Evolutionary conservation across 345 rosid species (phyloP).

Genomic region (Abelmoschus esculentus): DNA sequence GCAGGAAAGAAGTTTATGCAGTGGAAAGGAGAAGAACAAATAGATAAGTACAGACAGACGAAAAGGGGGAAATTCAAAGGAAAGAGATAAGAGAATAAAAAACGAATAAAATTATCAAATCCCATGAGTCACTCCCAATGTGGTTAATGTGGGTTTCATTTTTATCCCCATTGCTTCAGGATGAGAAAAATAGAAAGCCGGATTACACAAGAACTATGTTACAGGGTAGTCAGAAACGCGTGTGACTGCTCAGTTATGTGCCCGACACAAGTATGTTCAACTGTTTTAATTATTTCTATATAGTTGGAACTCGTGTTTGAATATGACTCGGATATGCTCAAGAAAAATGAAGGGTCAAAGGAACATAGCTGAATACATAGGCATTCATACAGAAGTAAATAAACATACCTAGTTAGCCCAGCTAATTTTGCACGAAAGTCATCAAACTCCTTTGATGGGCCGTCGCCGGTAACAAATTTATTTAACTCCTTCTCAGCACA

Average conservation of each 20-base stretch:
- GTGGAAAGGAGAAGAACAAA: background rate
- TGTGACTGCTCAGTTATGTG: background rate
- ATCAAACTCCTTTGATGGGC: slow-evolving; percentile 56
- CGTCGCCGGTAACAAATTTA: slow-evolving; percentile 45
- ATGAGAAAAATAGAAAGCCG: background rate
- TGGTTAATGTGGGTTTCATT: background rate
- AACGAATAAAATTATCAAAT: background rate
- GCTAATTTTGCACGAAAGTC: slow-evolving; percentile 89
- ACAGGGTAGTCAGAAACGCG: background rate
- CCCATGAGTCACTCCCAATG: background rate
- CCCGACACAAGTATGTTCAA: background rate
- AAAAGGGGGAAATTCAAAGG: background rate
- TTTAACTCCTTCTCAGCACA: slow-evolving; percentile 90
- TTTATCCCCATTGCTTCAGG: background rate
- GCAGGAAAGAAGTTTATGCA: background rate
- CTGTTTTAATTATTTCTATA: background rate
- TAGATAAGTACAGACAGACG: background rate
- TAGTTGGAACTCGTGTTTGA: background rate
- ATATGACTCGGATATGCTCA: background rate
- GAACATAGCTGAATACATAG: background rate
- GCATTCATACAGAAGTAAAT: background rate
- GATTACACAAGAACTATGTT: background rate
- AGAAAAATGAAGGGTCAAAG: background rate
- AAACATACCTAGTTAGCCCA: slow-evolving; percentile 74
- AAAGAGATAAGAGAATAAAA: background rate